Evolutionary conservation across 352 stramenopile species (phyloP).

Genomic region (Pythium coloratum): DNA sequence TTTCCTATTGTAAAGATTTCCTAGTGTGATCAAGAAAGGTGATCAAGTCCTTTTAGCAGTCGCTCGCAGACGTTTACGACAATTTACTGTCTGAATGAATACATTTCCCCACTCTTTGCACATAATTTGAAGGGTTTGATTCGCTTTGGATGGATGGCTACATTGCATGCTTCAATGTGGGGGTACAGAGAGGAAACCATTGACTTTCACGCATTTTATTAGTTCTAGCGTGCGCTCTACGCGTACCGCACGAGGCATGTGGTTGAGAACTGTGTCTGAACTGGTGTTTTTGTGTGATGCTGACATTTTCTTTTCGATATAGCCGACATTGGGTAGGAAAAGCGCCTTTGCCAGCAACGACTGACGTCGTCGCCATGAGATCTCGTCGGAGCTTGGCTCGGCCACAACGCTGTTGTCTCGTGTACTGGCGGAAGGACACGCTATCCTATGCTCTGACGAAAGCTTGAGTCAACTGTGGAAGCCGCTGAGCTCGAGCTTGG

Average conservation of each 20-base stretch:
- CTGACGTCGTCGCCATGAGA: constrained; percentile 3
- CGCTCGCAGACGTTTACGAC: too few species aligned
- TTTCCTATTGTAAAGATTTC: too few species aligned
- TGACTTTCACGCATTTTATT: too few species aligned
- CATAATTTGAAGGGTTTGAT: too few species aligned
- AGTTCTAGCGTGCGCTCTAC: constrained; percentile 25
- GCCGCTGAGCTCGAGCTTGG: constrained; percentile 15
- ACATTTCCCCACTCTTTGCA: too few species aligned
- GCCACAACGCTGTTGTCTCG: constrained; percentile 2
- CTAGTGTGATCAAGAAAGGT: too few species aligned
- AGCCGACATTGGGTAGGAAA: constrained; percentile 9
- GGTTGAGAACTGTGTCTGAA: not conserved
- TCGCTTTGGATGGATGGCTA: too few species aligned
- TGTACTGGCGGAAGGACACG: constrained; percentile 3
- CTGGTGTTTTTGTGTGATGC: not conserved
- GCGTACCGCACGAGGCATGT: constrained; percentile 40
- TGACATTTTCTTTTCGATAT: not conserved
- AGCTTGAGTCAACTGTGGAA: constrained; percentile 27
- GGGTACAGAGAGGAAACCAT: too few species aligned
- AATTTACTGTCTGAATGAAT: too few species aligned
- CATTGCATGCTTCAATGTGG: too few species aligned
- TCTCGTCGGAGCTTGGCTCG: constrained; percentile 21
- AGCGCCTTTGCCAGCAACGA: not conserved
- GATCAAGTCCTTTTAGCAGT: too few species aligned
- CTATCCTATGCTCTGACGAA: constrained; percentile 2